Percentiles rank a stretch among this genome's conserved stretches.
Evolutionary conservation across 2,329 filamentous ascomycete genomes (phyloP).

Genomic region (Thyridium curvatum): DNA sequence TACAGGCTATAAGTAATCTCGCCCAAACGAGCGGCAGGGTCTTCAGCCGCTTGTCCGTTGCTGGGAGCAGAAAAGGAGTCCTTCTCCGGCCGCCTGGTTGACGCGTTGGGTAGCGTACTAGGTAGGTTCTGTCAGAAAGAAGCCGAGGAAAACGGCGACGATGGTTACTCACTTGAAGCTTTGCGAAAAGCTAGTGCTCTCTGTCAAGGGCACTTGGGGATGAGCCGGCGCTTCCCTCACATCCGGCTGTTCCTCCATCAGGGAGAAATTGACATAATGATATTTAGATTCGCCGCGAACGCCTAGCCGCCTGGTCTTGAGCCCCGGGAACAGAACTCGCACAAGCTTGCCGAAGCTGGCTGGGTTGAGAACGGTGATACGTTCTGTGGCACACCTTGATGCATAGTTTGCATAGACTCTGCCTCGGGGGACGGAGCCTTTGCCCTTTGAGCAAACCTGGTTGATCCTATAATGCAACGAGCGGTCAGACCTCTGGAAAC

Average conservation of each 20-base stretch:
- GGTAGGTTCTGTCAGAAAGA: constrained; percentile 8
- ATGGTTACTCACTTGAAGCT: constrained; percentile 39
- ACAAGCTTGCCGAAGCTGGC: constrained; percentile 98
- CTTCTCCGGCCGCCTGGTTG: constrained; percentile 18
- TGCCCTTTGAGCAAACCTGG: constrained; percentile 64
- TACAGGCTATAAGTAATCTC: constrained; percentile 46
- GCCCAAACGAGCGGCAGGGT: constrained; percentile 1
- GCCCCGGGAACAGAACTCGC: constrained; percentile 88
- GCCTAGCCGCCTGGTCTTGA: constrained; percentile 86
- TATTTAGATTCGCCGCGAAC: constrained; percentile 98
- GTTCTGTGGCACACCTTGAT: constrained; percentile 83
- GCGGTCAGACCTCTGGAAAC: constrained; percentile 5
- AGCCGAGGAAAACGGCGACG: neutral
- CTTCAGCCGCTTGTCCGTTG: constrained; percentile 17
- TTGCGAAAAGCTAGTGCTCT: constrained; percentile 38
- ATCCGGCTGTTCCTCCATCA: constrained; percentile 51
- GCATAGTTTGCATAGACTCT: constrained; percentile 95
- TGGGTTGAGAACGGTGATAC: constrained; percentile 91
- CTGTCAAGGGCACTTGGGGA: constrained; percentile 42
- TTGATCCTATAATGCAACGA: constrained; percentile 54
- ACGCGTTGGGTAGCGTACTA: constrained; percentile 22
- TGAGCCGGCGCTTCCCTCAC: constrained; percentile 36
- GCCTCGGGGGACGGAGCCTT: constrained; percentile 83
- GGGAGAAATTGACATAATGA: constrained; percentile 72
- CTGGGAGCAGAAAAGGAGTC: constrained; percentile 32